A percentile compares a stretch with the other conserved stretches of the same genome.
Evolutionary conservation across 345 rosid species (phyloP).

Genomic region (Arabidopsis arenosa): DNA sequence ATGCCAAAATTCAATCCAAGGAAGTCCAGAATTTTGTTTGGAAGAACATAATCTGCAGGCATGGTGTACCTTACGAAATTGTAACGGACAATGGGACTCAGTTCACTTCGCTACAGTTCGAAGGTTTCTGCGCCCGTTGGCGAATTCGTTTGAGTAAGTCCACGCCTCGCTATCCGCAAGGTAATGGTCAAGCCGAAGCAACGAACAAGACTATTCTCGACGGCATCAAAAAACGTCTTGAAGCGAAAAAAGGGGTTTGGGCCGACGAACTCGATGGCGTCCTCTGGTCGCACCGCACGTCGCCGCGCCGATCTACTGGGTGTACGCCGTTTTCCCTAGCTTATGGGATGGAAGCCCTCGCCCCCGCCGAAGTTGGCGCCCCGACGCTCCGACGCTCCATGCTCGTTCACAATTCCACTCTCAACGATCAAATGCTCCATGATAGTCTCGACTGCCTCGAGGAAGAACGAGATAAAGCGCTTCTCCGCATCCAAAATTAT

Average conservation of each 20-base stretch:
- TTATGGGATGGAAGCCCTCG: not conserved
- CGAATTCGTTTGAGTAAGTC: not conserved
- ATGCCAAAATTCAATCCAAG: not conserved
- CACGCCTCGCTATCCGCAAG: not conserved
- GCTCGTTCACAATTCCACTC: too few species aligned
- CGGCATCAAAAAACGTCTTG: not conserved
- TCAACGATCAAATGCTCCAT: too few species aligned
- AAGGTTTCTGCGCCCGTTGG: not conserved
- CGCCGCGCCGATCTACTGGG: rapidly evolving
- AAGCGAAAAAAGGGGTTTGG: not conserved
- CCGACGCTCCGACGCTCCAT: too few species aligned
- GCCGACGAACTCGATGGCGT: not conserved
- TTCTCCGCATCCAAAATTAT: too few species aligned
- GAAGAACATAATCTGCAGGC: not conserved
- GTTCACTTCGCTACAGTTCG: not conserved
- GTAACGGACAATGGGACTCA: not conserved
- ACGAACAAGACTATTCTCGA: not conserved
- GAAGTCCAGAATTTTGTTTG: not conserved
- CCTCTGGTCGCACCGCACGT: not conserved
- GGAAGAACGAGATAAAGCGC: too few species aligned
- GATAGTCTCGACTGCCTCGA: too few species aligned
- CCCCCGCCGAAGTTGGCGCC: not conserved
- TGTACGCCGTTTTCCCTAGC: not conserved
- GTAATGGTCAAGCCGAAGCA: not conserved
- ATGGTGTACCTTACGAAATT: not conserved